A percentile compares a stretch with the other conserved stretches of the same genome.
phyloP scores from a whole-genome alignment of 139 green algal genomes.

The Pleodorina starrii region DNA sequence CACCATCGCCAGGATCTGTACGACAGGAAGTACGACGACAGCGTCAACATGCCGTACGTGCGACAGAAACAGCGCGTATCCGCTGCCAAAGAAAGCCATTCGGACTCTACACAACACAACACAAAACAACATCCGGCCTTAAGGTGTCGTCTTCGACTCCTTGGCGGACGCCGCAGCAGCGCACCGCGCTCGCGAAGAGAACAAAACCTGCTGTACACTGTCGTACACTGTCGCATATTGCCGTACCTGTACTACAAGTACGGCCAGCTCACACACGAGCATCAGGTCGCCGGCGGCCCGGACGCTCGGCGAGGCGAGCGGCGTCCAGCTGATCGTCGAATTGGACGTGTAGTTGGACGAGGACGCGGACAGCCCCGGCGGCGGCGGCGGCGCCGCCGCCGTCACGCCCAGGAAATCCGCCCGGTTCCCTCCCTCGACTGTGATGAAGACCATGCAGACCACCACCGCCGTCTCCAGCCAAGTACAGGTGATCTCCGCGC shows the following conservation, averaged over 20 bases:
- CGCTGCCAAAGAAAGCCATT: background rate
- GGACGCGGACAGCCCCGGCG: too few relatives aligned
- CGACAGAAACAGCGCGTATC: background rate
- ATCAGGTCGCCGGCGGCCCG: conserved; percentile 16
- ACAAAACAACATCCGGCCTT: too few relatives aligned
- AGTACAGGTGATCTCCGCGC: conserved; percentile 18
- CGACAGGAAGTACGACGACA: background rate
- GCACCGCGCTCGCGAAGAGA: too few relatives aligned
- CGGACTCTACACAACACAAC: background rate
- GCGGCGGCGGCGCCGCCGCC: background rate
- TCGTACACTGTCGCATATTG: background rate
- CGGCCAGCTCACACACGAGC: conserved; percentile 14
- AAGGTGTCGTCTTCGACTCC: too few relatives aligned
- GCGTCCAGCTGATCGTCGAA: background rate
- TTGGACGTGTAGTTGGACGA: background rate
- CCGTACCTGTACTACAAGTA: conserved; percentile 21
- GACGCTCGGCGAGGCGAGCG: background rate
- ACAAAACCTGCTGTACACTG: too few relatives aligned
- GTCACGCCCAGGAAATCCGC: background rate
- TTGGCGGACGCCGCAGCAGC: too few relatives aligned
- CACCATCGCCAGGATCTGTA: conserved; percentile 13
- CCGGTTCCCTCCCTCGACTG: too few relatives aligned
- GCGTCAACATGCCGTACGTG: background rate
- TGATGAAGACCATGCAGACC: background rate
- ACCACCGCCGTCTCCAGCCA: conserved; percentile 26